Evolutionary conservation across 2,329 filamentous ascomycete genomes (phyloP).

Genomic region (Parafenestella ontariensis): DNA sequence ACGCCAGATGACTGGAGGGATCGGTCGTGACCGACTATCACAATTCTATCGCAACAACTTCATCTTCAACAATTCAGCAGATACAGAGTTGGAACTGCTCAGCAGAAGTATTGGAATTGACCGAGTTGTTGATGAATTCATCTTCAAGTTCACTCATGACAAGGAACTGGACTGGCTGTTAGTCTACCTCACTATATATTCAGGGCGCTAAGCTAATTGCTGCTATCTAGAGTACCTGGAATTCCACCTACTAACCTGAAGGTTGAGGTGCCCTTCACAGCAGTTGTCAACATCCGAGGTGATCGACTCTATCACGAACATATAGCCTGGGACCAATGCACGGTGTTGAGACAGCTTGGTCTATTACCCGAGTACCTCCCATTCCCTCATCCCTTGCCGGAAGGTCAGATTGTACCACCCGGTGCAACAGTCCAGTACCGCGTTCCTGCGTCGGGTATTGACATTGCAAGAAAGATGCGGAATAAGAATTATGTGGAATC

Average conservation of each 20-base stretch:
- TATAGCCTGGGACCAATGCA: conserved; percentile 71
- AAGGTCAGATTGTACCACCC: conserved; percentile 31
- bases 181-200: conserved; percentile 25
- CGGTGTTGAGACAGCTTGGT: conserved; percentile 65
- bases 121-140: conserved; percentile 56
- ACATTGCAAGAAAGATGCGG: conserved; percentile 59
- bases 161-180: conserved; percentile 29
- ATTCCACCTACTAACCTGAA: conserved; percentile 41
- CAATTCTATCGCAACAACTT: conserved; percentile 75
- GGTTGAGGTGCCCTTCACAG: conserved; percentile 65
- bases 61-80: conserved; percentile 72
- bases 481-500: conserved; percentile 55
- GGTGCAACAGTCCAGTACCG: conserved; percentile 61
- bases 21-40: conserved; percentile 67
- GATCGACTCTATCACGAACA: conserved; percentile 73
- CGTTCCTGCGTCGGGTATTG: conserved; percentile 64
- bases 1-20: conserved; percentile 63
- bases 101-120: conserved; percentile 74
- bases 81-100: conserved; percentile 70
- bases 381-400: conserved; percentile 54
- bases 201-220: conserved; percentile 39
- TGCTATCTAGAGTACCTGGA: conserved; percentile 14
- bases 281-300: conserved; percentile 70
- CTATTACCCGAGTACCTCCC: conserved; percentile 69
- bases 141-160: conserved; percentile 32